phyloP scores from a whole-genome alignment of 306 rosid species.

The Cicer pinnatifidum region DNA sequence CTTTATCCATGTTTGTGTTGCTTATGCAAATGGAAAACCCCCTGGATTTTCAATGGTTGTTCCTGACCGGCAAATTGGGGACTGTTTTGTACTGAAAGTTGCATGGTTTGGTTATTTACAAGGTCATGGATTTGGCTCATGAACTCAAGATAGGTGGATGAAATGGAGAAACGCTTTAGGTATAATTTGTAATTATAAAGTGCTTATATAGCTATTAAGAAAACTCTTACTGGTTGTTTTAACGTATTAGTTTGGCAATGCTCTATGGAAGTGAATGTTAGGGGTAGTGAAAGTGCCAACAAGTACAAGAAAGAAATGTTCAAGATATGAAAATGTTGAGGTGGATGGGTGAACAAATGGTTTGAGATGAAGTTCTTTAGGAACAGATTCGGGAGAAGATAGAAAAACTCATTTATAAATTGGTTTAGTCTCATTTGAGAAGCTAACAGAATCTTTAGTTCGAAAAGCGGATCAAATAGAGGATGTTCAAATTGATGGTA shows the following conservation, averaged over 20 bases:
- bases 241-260: not conserved
- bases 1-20: not conserved
- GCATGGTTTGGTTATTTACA: conserved; percentile 1
- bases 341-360: not conserved
- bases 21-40: conserved; percentile 19
- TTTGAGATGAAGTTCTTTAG: not conserved
- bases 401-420: not conserved
- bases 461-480: conserved; percentile 4
- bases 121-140: not conserved
- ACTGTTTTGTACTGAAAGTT: not conserved
- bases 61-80: not conserved
- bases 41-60: not conserved
- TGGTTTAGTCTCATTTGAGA: not conserved
- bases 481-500: not conserved
- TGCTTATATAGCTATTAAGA: not conserved
- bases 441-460: not conserved
- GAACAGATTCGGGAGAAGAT: conserved; percentile 11
- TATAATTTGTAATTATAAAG: not conserved
- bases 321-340: not conserved
- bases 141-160: conserved; percentile 14
- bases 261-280: conserved; percentile 3
- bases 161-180: not conserved
- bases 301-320: not conserved
- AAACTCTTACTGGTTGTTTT: not conserved
- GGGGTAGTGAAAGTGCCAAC: conserved; percentile 2